These are phyloP conservation scores for Begonia masoniana DNA, from an alignment of 306 rosid genomes.

Conservation along the genomic window DNA sequence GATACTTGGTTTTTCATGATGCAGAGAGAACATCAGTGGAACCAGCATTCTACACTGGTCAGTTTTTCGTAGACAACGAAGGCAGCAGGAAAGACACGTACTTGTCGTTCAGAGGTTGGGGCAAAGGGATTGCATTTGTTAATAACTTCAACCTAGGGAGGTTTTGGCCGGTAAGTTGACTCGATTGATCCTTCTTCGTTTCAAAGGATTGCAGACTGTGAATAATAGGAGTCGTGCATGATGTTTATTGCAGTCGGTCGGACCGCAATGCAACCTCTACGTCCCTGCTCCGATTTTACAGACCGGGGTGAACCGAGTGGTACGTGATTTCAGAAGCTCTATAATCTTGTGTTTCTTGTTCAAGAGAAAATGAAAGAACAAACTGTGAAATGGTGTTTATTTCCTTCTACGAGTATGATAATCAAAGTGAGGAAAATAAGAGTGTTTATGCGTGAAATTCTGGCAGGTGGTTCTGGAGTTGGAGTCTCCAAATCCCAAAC, in stretches of 20 bases:
- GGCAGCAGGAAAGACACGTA: slow-evolving; percentile 54
- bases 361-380: too few relatives aligned
- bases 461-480: slow-evolving; percentile 68
- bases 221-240: not conserved
- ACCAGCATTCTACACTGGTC: slow-evolving; percentile 70
- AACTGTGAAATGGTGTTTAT: too few relatives aligned
- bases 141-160: slow-evolving; percentile 79
- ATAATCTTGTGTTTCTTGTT: not conserved
- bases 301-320: slow-evolving; percentile 59
- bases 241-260: slow-evolving; percentile 36
- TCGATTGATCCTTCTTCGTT: not conserved
- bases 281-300: slow-evolving; percentile 78
- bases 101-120: slow-evolving; percentile 65
- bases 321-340: slow-evolving; percentile 20
- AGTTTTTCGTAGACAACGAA: slow-evolving; percentile 40
- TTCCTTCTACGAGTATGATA: too few relatives aligned
- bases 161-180: slow-evolving; percentile 74
- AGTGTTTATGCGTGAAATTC: not conserved
- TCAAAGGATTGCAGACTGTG: not conserved
- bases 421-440: too few relatives aligned
- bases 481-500: slow-evolving; percentile 51
- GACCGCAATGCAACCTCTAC: slow-evolving; percentile 92
- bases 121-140: slow-evolving; percentile 70
- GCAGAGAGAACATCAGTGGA: slow-evolving; percentile 44
- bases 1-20: not conserved